A percentile compares a stretch with the other conserved stretches of the same genome.
These are phyloP conservation scores for Penicillium riverlandense DNA, from an alignment of 495 filamentous ascomycete genomes.

Conservation along the genomic window DNA sequence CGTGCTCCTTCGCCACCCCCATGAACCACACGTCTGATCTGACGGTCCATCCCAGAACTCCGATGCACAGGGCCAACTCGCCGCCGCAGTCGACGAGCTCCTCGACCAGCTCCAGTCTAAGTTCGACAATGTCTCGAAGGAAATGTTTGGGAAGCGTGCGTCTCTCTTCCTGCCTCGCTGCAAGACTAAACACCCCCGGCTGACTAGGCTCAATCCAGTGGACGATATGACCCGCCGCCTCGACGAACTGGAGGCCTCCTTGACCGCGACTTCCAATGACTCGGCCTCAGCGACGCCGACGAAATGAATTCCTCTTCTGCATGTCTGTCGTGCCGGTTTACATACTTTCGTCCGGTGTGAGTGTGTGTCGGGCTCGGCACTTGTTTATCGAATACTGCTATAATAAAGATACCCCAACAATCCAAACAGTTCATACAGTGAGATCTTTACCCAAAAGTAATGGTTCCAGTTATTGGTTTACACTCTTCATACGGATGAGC, in stretches of 20 bases:
- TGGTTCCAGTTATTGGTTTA: no score
- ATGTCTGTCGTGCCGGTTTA: no score
- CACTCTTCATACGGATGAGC: no score
- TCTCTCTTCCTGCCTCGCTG: slow-evolving; percentile 4
- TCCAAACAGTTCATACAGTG: no score
- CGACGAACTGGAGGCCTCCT: slow-evolving; percentile 75
- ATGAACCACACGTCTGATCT: neutral
- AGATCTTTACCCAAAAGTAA: no score
- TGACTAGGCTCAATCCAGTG: slow-evolving; percentile 46
- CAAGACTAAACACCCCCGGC: neutral
- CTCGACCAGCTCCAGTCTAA: slow-evolving; percentile 78
- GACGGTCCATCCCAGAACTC: slow-evolving; percentile 19
- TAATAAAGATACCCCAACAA: no score
- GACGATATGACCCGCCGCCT: slow-evolving; percentile 91
- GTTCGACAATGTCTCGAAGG: slow-evolving; percentile 70
- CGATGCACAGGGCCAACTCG: slow-evolving; percentile 54
- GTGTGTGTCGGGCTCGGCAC: no score
- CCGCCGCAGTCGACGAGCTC: slow-evolving; percentile 74
- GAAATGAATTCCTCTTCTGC: slow-evolving; percentile 8
- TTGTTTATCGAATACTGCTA: no score
- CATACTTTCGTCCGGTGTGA: no score
- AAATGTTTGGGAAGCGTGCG: slow-evolving; percentile 85
- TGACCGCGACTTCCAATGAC: slow-evolving; percentile 13
- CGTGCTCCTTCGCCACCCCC: neutral
- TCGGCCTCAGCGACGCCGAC: slow-evolving; percentile 11